Base-by-base conservation (phyloP, 2,329 filamentous ascomycete species). In the Hymenoscyphus albidus region DNA sequence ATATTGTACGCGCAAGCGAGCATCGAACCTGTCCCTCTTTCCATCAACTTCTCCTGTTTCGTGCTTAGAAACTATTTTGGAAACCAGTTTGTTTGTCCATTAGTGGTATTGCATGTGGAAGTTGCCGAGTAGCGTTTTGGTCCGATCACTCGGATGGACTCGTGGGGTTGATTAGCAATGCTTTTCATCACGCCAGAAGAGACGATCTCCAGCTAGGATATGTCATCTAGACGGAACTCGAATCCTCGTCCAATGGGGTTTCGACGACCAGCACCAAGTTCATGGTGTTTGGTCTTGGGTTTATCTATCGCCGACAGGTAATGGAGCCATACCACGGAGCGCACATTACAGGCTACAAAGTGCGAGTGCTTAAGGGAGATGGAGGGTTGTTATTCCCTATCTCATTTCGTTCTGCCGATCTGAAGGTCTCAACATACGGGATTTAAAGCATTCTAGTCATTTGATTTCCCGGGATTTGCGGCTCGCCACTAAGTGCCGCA, bases 401-500 rank as follows among this genome's bases (percentile, higher is more conserved):
- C 44, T 51, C 44, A 18, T 51, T 51, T 48, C 18, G 4, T 48
- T 48, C n/a, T 48, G 42, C n/a, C 42, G 18, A 51, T 48, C 42
- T n/a, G 44, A 18, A 16, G 44, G 44, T 18, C 16, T 51, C 44
- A n/a, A 44, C 27, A 44, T 44, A 44, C 42, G 42, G 42, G 42
- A n/a, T n/a, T 51, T 22, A 51, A 12, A 22, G 44, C n/a, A 22
- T 51, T 51, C 22, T 44, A n/a, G 18, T 22, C 22, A 51, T 51
- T 51, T 51, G n/a, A 51, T 51, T 51, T 22, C 18, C 44, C 44
- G 44, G 44, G n/a, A 51, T 27, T 51, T 51, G 44, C 44, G 44
- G 44, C 9, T 51, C 5, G n/a, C 44, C 9, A 10, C 22, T 6
- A 51, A 51, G 44, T 51, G n/a, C 44, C 44, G 44, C 44, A 22